Evolutionary conservation across 2,329 filamentous ascomycete genomes (phyloP), one percentile per base, ranked within the genome.

Genomic region (Hypoxylon sp.): DNA sequence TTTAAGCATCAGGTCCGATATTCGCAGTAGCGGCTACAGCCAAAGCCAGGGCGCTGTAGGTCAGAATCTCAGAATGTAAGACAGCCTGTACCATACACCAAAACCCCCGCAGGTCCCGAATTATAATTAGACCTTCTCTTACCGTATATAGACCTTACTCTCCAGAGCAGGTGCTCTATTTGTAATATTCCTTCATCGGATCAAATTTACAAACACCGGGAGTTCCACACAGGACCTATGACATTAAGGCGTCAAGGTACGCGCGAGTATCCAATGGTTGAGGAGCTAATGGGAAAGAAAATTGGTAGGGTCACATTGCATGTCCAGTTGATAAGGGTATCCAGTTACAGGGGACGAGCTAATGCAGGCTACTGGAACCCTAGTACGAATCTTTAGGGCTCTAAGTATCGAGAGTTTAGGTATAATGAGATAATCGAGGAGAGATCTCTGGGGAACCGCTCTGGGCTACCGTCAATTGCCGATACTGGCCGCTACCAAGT

Each of bases 241-340:
- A 67, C 67, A 67, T 58, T 66, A 69, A 61, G 67, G 67, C 67
- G 67, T 48, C 50, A 17, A 13, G 26, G 33, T 47, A 22, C 31
- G n/a, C 14, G 19, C 10, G 37, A 60, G 11, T 33, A 54, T 31
- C 29, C 29, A 31, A 31, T 19, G 54, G 54, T n/a, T 31, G 46
- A 46, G 14, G 53, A 9, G 6, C 29, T 31, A 31, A 31, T 31
- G 39, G 8, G 39, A 44, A 42, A 39, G 39, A 44, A 47, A 39
- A 48, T 11, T 19, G 22, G 59, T 35, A 70, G 42, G 26, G 67
- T 63, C 6, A 31, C 54, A 66, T n/a, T 61, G 63, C 63, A 66
- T 63, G 55, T 42, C 47, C 62, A 53, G 62, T 65, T 44, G 52
- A 58, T 61, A 61, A 65, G 66, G 65, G 26, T 31, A 8, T 19